Evolutionary conservation across 768 basidiomycete species (phyloP).

Genomic region (Leccinum obscurum): DNA sequence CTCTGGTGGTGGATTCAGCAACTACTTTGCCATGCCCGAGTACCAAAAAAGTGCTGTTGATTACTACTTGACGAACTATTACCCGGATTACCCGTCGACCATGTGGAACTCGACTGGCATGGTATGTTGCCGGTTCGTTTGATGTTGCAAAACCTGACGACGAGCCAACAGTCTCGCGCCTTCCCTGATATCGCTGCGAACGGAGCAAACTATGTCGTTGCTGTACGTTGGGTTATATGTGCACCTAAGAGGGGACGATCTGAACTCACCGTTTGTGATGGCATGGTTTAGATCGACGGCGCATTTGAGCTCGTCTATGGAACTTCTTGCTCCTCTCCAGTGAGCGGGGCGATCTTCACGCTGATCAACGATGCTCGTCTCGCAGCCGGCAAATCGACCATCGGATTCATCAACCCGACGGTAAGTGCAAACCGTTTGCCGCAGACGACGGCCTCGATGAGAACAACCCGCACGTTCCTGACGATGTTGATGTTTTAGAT

Average conservation of each 20-base stretch:
- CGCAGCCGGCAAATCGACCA: slow-evolving; percentile 30
- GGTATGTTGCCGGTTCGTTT: slow-evolving; percentile 16
- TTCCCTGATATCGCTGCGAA: slow-evolving; percentile 40
- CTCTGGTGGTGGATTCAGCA: slow-evolving; percentile 38
- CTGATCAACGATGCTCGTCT: slow-evolving; percentile 40
- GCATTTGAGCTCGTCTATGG: slow-evolving; percentile 34
- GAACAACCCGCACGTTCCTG: not conserved
- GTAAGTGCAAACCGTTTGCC: slow-evolving; percentile 31
- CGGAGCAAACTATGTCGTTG: slow-evolving; percentile 34
- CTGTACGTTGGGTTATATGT: slow-evolving; percentile 9
- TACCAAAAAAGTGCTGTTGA: slow-evolving; percentile 40
- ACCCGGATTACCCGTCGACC: slow-evolving; percentile 22
- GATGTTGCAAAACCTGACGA: slow-evolving; percentile 29
- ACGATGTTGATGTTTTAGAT: slow-evolving; percentile 16
- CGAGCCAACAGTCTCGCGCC: slow-evolving; percentile 33
- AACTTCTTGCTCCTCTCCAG: slow-evolving; percentile 36
- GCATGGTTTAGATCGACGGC: slow-evolving; percentile 33
- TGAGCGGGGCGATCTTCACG: slow-evolving; percentile 33
- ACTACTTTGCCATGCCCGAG: slow-evolving; percentile 41
- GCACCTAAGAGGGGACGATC: no score
- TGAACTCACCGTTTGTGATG: not conserved
- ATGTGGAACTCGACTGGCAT: slow-evolving; percentile 31
- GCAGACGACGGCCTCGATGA: no score
- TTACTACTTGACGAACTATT: slow-evolving; percentile 32
- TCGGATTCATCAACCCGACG: slow-evolving; percentile 47